Percentiles rank a stretch among this genome's conserved stretches.
phyloP scores from a whole-genome alignment of 306 rosid genomes.

The Fragaria vesca region DNA sequence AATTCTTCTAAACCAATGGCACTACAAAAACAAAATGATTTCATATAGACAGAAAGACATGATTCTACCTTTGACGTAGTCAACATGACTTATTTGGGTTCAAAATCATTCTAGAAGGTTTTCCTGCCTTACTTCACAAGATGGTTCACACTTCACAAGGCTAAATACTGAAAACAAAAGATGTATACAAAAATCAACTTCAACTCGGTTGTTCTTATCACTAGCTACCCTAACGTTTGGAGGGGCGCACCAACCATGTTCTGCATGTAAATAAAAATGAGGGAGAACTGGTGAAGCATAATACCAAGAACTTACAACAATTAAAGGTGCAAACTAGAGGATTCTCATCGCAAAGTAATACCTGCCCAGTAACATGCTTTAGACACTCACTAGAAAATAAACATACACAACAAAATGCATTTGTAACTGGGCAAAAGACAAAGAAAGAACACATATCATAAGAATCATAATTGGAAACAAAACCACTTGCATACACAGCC shows the following conservation, averaged over 20 bases:
- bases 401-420: background rate
- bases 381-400: background rate
- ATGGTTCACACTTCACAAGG: background rate
- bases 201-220: background rate
- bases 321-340: background rate
- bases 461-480: background rate
- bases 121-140: too few relatives aligned
- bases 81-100: too few relatives aligned
- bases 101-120: background rate
- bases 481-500: too few relatives aligned
- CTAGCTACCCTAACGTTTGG: background rate
- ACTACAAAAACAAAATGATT: too few relatives aligned
- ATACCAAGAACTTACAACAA: background rate
- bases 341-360: background rate
- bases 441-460: background rate
- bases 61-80: too few relatives aligned
- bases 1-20: too few relatives aligned
- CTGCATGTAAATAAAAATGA: too few relatives aligned
- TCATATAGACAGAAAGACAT: too few relatives aligned
- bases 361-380: background rate
- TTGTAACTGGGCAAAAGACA: background rate
- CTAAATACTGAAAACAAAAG: background rate
- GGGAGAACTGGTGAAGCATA: background rate
- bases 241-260: background rate
- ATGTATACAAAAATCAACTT: background rate